phyloP scores from a whole-genome alignment of 495 filamentous ascomycete species.

The Aspergillus cavernicola region DNA sequence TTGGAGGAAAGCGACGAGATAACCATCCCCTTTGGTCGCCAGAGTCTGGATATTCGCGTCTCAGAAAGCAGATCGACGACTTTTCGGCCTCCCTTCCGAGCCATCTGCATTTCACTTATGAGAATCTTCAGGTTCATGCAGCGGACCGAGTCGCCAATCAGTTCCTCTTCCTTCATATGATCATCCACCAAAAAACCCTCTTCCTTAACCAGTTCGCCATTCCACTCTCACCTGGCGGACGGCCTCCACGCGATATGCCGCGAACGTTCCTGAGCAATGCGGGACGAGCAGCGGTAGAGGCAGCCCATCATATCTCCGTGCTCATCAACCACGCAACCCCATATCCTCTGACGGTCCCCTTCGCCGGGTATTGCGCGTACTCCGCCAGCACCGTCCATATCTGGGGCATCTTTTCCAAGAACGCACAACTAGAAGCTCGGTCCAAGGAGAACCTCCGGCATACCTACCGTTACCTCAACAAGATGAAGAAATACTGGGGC shows the following conservation, averaged over 20 bases:
- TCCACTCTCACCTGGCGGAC: slow-evolving; percentile 62
- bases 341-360: slow-evolving; percentile 81
- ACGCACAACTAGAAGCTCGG: slow-evolving; percentile 65
- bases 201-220: slow-evolving; percentile 89
- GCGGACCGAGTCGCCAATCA: slow-evolving; percentile 84
- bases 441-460: slow-evolving; percentile 84
- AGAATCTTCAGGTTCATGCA: slow-evolving; percentile 82
- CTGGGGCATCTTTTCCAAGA: slow-evolving; percentile 84
- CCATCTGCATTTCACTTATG: slow-evolving; percentile 64
- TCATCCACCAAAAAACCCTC: slow-evolving; percentile 81
- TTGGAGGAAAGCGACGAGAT: slow-evolving; percentile 83
- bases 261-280: slow-evolving; percentile 75
- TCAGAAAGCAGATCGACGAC: slow-evolving; percentile 67
- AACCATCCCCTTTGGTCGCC: slow-evolving; percentile 74
- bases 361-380: slow-evolving; percentile 92
- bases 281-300: slow-evolving; percentile 71
- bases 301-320: slow-evolving; percentile 85
- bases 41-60: slow-evolving; percentile 66
- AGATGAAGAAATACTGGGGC: slow-evolving; percentile 97
- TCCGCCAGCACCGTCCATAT: slow-evolving; percentile 89
- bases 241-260: slow-evolving; percentile 71
- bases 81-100: slow-evolving; percentile 69
- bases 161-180: slow-evolving; percentile 91
- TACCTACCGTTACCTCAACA: slow-evolving; percentile 84
- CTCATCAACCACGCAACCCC: slow-evolving; percentile 76